Evolutionary conservation across 371 early-diverging fungal species (phyloP), one percentile per base, ranked within the genome.

Genomic region (Smittium mucronatum): DNA sequence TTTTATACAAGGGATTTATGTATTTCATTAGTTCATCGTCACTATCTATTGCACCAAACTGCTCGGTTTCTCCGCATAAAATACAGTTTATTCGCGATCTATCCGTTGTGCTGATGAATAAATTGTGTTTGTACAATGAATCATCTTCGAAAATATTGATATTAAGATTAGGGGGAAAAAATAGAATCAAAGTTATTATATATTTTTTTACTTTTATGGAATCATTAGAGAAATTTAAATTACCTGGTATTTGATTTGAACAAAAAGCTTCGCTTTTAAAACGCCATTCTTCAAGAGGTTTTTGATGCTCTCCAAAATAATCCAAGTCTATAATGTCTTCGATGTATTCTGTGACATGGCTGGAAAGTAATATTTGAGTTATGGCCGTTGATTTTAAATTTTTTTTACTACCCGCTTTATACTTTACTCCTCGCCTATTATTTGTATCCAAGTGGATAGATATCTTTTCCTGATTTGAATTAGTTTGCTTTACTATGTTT

Each of bases 11-110:
- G 1, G 35, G 15, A 2, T 67, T 47, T 30, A 35, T 67, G 25
- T 11, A 36, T 21, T 65, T 36, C 63, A 61, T 61, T 5, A 47
- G n/a, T 26, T 59, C 59, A 16, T 59, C 59, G 26, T 59, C 59
- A 26, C 59, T 28, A 59, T 59, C 59, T 33, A 64, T 16, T 16
- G 16, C 35, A 26, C 31, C 36, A 15, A 16, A 64, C 28, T 58
- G 28, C 29, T 69, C 75, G 26, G 70, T 75, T 17, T 71, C 75
- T n/a, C 76, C 71, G 58, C 79, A 79, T 61, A 79, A 76, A 36
- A 70, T 80, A 60, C 79, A 79, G 30, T 74, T 68, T n/a, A 63
- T 72, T 36, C 60, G 21, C 1, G 28, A 16, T 21, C 70, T 69
- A 35, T 67, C n/a, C 25, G 8, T 64, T 8, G 16, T 47, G 47